phyloP scores from a whole-genome alignment of 495 filamentous ascomycete species.

The Penicillium paradoxum region DNA sequence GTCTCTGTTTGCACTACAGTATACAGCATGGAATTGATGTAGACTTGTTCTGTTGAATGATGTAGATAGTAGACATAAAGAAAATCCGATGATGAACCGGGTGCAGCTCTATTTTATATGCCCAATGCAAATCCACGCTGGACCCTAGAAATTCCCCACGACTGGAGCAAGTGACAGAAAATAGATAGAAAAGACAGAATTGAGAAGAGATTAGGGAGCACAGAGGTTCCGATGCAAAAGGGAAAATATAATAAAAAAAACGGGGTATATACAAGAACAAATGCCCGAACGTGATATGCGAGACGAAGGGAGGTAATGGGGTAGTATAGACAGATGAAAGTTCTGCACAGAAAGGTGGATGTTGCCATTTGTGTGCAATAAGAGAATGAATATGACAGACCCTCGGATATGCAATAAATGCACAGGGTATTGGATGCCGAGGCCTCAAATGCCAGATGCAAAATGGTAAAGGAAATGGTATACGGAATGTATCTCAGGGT shows the following conservation, averaged over 20 bases:
- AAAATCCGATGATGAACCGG: neutral
- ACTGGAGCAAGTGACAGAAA: neutral
- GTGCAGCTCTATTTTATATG: neutral
- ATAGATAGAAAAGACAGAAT: neutral
- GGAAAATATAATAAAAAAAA: neutral
- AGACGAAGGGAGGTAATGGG: neutral
- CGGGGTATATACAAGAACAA: constrained; percentile 4
- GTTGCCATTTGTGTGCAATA: neutral
- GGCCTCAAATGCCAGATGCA: constrained; percentile 1
- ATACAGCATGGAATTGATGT: neutral
- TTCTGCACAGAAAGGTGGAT: neutral
- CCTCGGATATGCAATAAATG: constrained; percentile 2
- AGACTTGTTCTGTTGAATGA: neutral
- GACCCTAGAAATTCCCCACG: neutral
- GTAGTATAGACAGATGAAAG: neutral
- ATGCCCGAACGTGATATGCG: neutral
- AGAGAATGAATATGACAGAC: constrained; percentile 1
- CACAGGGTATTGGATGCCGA: constrained; percentile 1
- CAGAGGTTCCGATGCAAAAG: neutral
- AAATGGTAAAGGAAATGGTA: neutral
- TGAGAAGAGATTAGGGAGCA: neutral
- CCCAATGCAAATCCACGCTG: neutral
- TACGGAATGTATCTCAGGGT: constrained; percentile 3
- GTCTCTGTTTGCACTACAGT: neutral
- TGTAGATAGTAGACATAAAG: neutral